Evolutionary conservation across 257 asterid genomes (phyloP).

Genomic region (Eustoma russellianum): DNA sequence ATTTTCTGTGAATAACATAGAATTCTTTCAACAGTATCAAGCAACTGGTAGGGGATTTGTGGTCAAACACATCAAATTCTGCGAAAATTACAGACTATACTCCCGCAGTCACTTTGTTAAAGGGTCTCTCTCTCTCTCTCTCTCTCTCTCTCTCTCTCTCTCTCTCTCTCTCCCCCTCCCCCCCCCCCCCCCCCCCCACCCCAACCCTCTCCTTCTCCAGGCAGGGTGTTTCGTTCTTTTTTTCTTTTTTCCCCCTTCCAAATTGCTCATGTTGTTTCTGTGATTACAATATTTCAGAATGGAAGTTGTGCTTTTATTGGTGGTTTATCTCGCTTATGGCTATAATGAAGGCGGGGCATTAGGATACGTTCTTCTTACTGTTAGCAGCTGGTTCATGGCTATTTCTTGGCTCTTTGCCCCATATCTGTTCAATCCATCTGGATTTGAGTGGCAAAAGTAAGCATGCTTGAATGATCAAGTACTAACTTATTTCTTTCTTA

Average conservation of each 20-base stretch:
- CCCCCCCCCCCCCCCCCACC: slow-evolving; percentile 11
- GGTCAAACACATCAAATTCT: slow-evolving; percentile 91
- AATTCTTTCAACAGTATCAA: slow-evolving; percentile 60
- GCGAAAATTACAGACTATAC: slow-evolving; percentile 94
- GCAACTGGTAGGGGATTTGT: slow-evolving; percentile 98
- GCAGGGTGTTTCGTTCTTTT: background rate
- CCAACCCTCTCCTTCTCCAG: background rate
- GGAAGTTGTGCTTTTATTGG: slow-evolving; percentile 82
- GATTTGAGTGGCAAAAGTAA: slow-evolving; percentile 99
- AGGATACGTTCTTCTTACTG: slow-evolving; percentile 75
- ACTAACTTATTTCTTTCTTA: slow-evolving; percentile 9
- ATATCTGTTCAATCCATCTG: slow-evolving; percentile 93
- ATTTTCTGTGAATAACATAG: slow-evolving; percentile 12
- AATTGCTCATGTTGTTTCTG: slow-evolving; percentile 6
- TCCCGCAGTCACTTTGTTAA: slow-evolving; percentile 94
- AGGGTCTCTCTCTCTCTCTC: slow-evolving; percentile 55
- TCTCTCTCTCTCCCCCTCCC: background rate
- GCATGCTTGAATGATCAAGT: slow-evolving; percentile 15
- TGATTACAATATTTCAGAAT: slow-evolving; percentile 42
- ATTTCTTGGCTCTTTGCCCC: slow-evolving; percentile 96
- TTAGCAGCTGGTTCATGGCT: slow-evolving; percentile 95
- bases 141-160: slow-evolving; percentile 4
- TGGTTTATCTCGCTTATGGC: slow-evolving; percentile 80
- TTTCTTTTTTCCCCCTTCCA: background rate
- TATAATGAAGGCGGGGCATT: slow-evolving; percentile 59